These are phyloP conservation scores for Aspergillus sparsus DNA, from an alignment of 495 filamentous ascomycete species.

Conservation along the genomic window DNA sequence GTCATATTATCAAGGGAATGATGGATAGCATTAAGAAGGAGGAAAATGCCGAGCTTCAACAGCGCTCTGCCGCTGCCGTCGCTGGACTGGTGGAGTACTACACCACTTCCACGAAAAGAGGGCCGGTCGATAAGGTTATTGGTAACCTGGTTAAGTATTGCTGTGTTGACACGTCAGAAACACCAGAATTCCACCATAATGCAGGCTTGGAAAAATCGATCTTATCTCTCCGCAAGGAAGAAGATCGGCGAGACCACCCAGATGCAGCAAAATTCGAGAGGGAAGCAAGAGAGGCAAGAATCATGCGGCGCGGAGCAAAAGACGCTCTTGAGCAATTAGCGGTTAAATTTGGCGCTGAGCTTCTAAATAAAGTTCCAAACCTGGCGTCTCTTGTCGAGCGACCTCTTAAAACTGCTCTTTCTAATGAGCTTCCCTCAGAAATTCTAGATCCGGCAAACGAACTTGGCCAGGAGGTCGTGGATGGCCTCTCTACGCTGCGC, in stretches of 20 bases:
- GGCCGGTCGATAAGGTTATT: slow-evolving; percentile 89
- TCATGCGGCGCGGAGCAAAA: slow-evolving; percentile 89
- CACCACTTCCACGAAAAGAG: slow-evolving; percentile 69
- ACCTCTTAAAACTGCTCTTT: slow-evolving; percentile 73
- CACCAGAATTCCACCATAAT: slow-evolving; percentile 87
- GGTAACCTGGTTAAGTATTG: slow-evolving; percentile 94
- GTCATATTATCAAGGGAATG: slow-evolving; percentile 85
- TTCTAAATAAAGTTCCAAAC: slow-evolving; percentile 80
- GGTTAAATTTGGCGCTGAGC: slow-evolving; percentile 68
- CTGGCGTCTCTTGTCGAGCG: slow-evolving; percentile 76
- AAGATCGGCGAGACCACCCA: slow-evolving; percentile 88
- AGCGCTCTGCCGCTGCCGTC: slow-evolving; percentile 80
- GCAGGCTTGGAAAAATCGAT: slow-evolving; percentile 73
- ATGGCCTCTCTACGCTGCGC: slow-evolving; percentile 88
- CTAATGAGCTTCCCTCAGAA: slow-evolving; percentile 67
- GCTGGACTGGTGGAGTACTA: slow-evolving; percentile 84
- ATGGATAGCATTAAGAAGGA: slow-evolving; percentile 98
- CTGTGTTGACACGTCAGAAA: slow-evolving; percentile 95
- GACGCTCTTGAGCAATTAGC: slow-evolving; percentile 89
- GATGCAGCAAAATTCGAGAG: slow-evolving; percentile 85
- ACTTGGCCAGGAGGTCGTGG: slow-evolving; percentile 87
- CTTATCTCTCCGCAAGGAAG: slow-evolving; percentile 90
- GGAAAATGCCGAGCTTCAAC: slow-evolving; percentile 87
- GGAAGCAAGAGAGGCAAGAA: slow-evolving; percentile 81
- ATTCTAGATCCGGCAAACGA: slow-evolving; percentile 67